Percentiles rank a stretch among this genome's conserved stretches.
Conservation (phyloP, 768 basidiomycete genomes). For the Postia placenta region DNA sequence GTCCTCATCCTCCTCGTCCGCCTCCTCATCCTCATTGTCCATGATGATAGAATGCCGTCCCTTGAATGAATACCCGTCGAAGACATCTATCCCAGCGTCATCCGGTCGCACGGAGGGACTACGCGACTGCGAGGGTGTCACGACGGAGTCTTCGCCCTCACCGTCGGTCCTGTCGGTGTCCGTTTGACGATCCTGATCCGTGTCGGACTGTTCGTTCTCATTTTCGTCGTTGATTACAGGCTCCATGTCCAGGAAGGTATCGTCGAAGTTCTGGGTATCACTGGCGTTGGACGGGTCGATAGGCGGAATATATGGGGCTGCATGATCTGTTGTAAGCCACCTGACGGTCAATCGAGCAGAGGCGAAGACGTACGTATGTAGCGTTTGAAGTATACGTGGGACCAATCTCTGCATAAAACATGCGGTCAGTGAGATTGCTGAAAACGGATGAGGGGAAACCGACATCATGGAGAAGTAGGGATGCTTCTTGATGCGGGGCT, state of each 20-base stretch:
- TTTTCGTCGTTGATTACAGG: conserved; percentile 82
- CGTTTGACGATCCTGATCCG: conserved; percentile 65
- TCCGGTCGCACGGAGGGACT: conserved; percentile 58
- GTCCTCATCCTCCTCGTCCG: conserved; percentile 38
- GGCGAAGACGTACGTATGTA: conserved; percentile 71
- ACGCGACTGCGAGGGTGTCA: conserved; percentile 77
- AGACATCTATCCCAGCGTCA: conserved; percentile 67
- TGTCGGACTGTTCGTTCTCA: conserved; percentile 48
- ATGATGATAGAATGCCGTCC: conserved; percentile 76
- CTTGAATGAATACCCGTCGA: conserved; percentile 93
- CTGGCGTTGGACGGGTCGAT: conserved; percentile 88
- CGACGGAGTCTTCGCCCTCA: conserved; percentile 69
- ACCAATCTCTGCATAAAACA: conserved; percentile 66
- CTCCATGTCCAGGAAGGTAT: conserved; percentile 93
- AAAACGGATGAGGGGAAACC: conserved; percentile 24
- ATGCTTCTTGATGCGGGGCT: conserved; percentile 90
- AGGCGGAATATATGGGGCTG: conserved; percentile 89
- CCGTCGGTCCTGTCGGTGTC: conserved; percentile 70
- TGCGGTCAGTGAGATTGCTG: background rate
- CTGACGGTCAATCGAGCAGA: background rate
- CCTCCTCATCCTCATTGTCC: conserved; percentile 57
- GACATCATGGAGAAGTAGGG: conserved; percentile 95
- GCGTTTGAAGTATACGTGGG: conserved; percentile 89
- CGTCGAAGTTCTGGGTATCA: conserved; percentile 98
- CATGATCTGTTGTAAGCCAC: conserved; percentile 7